phyloP scores from a whole-genome alignment of 1,284 basidiomycete species.

The Leccinum subspadiceum region DNA sequence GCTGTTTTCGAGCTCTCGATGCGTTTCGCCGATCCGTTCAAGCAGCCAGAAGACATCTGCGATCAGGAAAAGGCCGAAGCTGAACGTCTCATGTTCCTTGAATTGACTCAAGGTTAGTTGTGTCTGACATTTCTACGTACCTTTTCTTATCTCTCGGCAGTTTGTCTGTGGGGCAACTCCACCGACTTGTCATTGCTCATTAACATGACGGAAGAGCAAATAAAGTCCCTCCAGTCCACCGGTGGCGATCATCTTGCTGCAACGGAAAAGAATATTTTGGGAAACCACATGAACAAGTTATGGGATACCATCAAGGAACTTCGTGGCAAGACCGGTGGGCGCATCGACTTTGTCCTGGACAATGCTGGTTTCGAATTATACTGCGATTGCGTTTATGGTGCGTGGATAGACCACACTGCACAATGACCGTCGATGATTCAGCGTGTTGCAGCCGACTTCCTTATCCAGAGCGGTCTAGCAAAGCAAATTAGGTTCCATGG shows the following conservation, averaged over 20 bases:
- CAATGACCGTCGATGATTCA: slow-evolving; percentile 8
- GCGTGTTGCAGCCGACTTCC: slow-evolving; percentile 68
- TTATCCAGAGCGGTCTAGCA: slow-evolving; percentile 89
- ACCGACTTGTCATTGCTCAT: slow-evolving; percentile 95
- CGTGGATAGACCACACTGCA: slow-evolving; percentile 24
- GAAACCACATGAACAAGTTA: slow-evolving; percentile 77
- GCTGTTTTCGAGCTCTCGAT: slow-evolving; percentile 95
- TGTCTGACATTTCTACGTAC: neutral
- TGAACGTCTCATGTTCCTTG: slow-evolving; percentile 90
- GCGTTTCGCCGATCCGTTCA: slow-evolving; percentile 88
- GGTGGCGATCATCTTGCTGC: slow-evolving; percentile 94
- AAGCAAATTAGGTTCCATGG: slow-evolving; percentile 90
- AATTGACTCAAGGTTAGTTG: slow-evolving; percentile 79
- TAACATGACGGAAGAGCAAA: slow-evolving; percentile 99
- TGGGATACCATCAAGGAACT: slow-evolving; percentile 82
- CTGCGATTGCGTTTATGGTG: slow-evolving; percentile 94
- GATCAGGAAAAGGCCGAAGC: slow-evolving; percentile 65
- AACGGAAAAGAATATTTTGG: slow-evolving; percentile 94
- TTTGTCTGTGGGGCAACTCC: slow-evolving; percentile 95
- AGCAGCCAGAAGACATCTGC: slow-evolving; percentile 55
- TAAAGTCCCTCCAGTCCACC: slow-evolving; percentile 95
- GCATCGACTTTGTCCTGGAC: slow-evolving; percentile 88
- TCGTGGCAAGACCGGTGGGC: slow-evolving; percentile 69
- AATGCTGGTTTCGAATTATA: slow-evolving; percentile 95
- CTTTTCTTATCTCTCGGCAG: slow-evolving; percentile 38